phyloP scores from a whole-genome alignment of 202 grass and related monocot genomes.

The Eragrostis tef region DNA sequence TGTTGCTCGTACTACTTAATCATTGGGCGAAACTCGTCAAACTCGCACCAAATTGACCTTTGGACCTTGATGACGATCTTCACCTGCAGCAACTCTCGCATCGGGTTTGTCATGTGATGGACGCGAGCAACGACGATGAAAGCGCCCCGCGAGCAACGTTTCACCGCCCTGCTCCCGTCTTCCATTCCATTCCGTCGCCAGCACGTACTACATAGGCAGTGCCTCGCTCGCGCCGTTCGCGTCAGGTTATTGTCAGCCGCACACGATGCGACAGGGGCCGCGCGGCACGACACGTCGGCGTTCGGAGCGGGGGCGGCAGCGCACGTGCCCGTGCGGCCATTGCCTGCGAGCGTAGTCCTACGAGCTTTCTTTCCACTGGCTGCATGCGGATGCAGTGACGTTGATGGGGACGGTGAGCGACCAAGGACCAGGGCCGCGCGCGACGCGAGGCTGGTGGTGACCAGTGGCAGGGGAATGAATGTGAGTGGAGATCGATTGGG shows the following conservation, averaged over 20 bases:
- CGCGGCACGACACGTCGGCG: neutral
- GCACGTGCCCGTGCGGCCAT: conserved; percentile 10
- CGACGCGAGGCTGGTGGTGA: neutral
- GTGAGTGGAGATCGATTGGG: conserved; percentile 12
- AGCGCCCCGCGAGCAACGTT: too few species aligned
- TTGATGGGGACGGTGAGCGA: neutral
- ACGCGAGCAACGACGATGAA: neutral
- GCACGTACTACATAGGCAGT: too few species aligned
- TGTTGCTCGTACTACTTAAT: conserved; percentile 26
- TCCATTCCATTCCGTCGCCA: too few species aligned
- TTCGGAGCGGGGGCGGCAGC: neutral
- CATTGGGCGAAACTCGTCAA: conserved; percentile 28
- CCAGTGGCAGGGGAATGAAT: neutral
- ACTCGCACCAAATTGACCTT: conserved; percentile 20
- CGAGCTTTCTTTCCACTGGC: neutral
- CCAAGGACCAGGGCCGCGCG: too few species aligned
- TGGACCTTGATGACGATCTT: conserved; percentile 1
- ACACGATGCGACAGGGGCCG: neutral
- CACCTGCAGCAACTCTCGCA: neutral
- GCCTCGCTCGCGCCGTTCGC: too few species aligned
- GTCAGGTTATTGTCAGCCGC: neutral
- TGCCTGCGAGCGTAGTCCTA: neutral
- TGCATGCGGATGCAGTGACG: too few species aligned
- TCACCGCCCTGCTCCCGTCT: too few species aligned
- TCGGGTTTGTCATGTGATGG: neutral